Percentiles rank a stretch among this genome's conserved stretches.
Evolutionary conservation across 1,284 basidiomycete species (phyloP).

Genomic region (Fistulina hepatica): DNA sequence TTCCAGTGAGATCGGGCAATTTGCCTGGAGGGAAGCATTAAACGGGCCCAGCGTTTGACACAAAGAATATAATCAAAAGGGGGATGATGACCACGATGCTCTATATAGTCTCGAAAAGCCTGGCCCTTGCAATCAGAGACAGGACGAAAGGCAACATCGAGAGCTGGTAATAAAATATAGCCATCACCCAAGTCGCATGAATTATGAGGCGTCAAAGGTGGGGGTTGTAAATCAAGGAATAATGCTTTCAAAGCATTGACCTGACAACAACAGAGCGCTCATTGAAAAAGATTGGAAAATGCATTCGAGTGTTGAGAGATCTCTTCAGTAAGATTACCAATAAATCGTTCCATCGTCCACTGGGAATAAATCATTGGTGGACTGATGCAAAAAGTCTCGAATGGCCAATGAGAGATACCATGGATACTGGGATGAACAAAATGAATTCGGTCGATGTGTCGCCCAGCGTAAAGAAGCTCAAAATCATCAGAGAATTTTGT

Average conservation of each 20-base stretch:
- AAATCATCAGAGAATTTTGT: slow-evolving; percentile 19
- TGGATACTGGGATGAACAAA: slow-evolving; percentile 25
- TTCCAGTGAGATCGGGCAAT: slow-evolving; percentile 16
- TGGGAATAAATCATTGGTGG: slow-evolving; percentile 17
- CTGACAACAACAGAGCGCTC: slow-evolving; percentile 15
- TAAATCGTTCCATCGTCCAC: slow-evolving; percentile 25
- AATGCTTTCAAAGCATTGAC: slow-evolving; percentile 20
- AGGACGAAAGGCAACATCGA: slow-evolving; percentile 2
- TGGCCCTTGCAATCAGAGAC: neutral
- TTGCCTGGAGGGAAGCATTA: slow-evolving; percentile 17
- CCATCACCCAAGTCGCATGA: slow-evolving; percentile 9
- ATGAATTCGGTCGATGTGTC: slow-evolving; percentile 20
- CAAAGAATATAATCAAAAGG: neutral
- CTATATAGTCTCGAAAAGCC: neutral
- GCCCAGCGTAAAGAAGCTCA: slow-evolving; percentile 21
- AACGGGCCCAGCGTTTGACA: slow-evolving; percentile 12
- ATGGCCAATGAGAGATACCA: slow-evolving; percentile 15
- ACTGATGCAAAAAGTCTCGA: slow-evolving; percentile 17
- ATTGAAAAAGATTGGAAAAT: slow-evolving; percentile 22
- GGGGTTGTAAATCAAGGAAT: slow-evolving; percentile 15
- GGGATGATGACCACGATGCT: neutral
- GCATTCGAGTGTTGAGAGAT: slow-evolving; percentile 22
- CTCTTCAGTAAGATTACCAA: slow-evolving; percentile 23
- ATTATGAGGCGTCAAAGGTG: slow-evolving; percentile 7
- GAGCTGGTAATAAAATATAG: slow-evolving; percentile 10